Evolutionary conservation across 148 eudicot genomes (phyloP).

Genomic region (Cornus florida): DNA sequence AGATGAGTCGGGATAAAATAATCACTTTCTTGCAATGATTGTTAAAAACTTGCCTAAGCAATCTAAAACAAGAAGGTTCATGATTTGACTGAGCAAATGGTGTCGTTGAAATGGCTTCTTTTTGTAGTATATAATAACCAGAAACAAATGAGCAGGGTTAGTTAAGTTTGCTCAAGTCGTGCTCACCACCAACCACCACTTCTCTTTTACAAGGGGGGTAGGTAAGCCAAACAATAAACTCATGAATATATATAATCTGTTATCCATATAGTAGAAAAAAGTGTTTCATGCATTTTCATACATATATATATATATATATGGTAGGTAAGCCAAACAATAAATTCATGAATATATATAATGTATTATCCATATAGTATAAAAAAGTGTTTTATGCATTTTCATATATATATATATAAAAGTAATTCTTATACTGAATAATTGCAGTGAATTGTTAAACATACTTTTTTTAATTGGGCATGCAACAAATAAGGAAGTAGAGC

Average conservation of each 20-base stretch:
- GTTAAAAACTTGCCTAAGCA: neutral
- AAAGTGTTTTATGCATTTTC: too few species aligned
- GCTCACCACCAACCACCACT: conserved; percentile 17
- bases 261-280: too few species aligned
- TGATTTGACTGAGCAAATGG: neutral
- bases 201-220: neutral
- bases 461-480: too few species aligned
- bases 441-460: too few species aligned
- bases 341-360: neutral
- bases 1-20: too few species aligned
- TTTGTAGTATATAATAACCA: neutral
- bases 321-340: neutral
- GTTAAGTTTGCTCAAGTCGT: neutral
- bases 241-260: neutral
- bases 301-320: neutral
- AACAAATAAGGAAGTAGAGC: too few species aligned
- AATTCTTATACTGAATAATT: too few species aligned
- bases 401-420: too few species aligned
- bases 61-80: neutral
- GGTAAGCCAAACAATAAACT: neutral
- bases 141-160: neutral
- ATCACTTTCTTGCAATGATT: too few species aligned
- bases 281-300: too few species aligned
- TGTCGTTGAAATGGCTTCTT: neutral
- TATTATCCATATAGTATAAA: too few species aligned